These are phyloP conservation scores for Umbelopsis isabellina DNA, from an alignment of 192 early-diverging fungal species.

Conservation along the genomic window DNA sequence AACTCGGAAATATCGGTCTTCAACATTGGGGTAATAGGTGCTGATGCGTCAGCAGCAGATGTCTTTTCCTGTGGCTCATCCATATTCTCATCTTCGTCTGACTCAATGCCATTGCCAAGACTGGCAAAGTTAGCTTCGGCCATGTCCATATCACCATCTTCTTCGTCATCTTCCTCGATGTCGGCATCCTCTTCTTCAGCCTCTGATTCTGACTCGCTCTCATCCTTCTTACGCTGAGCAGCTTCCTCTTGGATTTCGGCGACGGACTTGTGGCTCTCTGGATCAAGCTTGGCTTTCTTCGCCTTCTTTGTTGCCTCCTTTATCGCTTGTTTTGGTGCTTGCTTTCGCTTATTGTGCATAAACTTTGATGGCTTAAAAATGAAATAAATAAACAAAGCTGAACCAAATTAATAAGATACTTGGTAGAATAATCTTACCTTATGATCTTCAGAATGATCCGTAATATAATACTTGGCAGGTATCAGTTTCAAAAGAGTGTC, in stretches of 20 bases:
- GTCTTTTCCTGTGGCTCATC: conserved; percentile 41
- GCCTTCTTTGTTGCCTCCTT: conserved; percentile 82
- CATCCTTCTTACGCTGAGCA: conserved; percentile 45
- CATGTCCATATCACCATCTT: conserved; percentile 38
- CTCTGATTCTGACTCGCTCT: conserved; percentile 33
- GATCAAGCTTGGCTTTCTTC: conserved; percentile 88
- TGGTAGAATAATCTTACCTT: conserved; percentile 22
- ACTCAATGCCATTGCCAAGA: conserved; percentile 13
- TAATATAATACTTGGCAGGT: conserved; percentile 83
- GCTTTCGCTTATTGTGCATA: conserved; percentile 85
- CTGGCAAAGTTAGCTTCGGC: conserved; percentile 10
- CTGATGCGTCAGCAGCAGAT: conserved; percentile 21
- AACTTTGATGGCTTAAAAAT: conserved; percentile 48
- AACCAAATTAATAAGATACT: background rate
- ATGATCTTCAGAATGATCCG: conserved; percentile 62
- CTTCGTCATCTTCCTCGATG: conserved; percentile 40
- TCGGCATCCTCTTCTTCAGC: conserved; percentile 42
- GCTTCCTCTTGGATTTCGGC: conserved; percentile 68
- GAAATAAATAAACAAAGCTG: background rate
- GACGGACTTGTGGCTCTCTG: conserved; percentile 75
- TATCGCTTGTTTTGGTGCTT: conserved; percentile 73
- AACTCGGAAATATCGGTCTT: conserved; percentile 60
- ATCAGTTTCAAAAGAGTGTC: conserved; percentile 81
- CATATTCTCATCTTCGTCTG: conserved; percentile 29
- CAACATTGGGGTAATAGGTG: conserved; percentile 39